Base-by-base conservation (phyloP, 768 basidiomycete species). In the Mycena sanguinolenta region DNA sequence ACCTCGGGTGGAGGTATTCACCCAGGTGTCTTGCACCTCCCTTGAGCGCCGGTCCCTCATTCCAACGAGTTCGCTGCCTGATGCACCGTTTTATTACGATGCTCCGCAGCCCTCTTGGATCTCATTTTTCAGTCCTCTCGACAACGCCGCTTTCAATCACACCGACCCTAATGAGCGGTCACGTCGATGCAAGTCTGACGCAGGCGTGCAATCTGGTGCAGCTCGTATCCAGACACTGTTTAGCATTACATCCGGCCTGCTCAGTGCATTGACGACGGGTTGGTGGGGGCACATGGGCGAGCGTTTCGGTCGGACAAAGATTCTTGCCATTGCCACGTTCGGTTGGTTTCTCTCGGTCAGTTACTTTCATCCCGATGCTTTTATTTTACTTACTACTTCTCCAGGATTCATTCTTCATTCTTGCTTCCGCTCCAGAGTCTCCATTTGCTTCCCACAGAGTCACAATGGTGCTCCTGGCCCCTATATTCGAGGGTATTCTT, bases 281-380 rank as follows among this genome's bases (percentile, higher is more conserved):
- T 95, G 91, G 89, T 98, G 96, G 96, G 94, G 95, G 32, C 89
- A 89, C 65, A 92, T 92, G 61, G 90, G 94, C 32, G 95, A 97
- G 77, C 84, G 89, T 23, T 81, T 91, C 72, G 96, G 96, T 16
- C 85, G 96, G 54, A 95, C 91, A 3, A 88, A 85, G 69, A 59
- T 97, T 27, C 88, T 97, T 65, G 91, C 92, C 8, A 83, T 91
- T 30, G 82, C 91, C 13, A 89, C 92, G 0, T 77, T 92, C 28
- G 95, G 96, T 21, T 66, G 83, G 21, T 80, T 85, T 74, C 76
- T 81, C 63, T 82, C 84, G 80, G 84, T 21, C 32, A 59, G 65
- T 57, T 39, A 39, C 28, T 69, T 67, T n/a, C 36, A 58, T 50
- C 34, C 36, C 32, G 61, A 55, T 65, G 42, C 58, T 38, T 36